These are phyloP conservation scores for Dioscorea dumetorum DNA, from an alignment of 106 monocot species.

Conservation along the genomic window DNA sequence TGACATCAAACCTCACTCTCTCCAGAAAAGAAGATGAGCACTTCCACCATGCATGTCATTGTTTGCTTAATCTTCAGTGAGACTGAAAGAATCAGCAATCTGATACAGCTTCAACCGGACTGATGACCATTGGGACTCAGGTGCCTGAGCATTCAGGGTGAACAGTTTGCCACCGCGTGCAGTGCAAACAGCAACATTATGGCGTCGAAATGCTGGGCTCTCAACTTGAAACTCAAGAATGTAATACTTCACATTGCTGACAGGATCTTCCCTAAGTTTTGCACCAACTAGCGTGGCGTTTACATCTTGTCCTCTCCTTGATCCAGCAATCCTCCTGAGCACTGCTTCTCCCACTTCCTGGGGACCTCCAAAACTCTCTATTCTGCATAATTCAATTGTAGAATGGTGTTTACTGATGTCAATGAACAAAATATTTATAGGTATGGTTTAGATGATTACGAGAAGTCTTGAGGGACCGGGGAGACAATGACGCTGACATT, in stretches of 20 bases:
- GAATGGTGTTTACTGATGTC: no score
- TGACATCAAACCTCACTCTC: no score
- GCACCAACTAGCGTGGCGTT: conserved; percentile 53
- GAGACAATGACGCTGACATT: conserved; percentile 91
- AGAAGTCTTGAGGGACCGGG: conserved; percentile 61
- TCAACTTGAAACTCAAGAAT: conserved; percentile 77
- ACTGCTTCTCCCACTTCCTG: conserved; percentile 75
- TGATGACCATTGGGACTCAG: conserved; percentile 54
- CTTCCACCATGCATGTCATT: no score
- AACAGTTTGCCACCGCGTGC: conserved; percentile 46
- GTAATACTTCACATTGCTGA: conserved; percentile 55
- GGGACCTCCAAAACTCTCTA: conserved; percentile 79
- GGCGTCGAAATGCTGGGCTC: conserved; percentile 52
- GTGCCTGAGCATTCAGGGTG: conserved; percentile 86
- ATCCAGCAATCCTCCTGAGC: conserved; percentile 48
- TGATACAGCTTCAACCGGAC: conserved; percentile 39
- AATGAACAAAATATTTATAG: no score
- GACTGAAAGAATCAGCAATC: conserved; percentile 77
- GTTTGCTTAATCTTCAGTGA: conserved; percentile 18
- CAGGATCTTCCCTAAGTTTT: conserved; percentile 31
- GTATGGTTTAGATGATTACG: conserved; percentile 16
- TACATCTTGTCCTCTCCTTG: conserved; percentile 32
- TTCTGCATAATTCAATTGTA: conserved; percentile 19
- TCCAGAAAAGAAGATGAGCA: no score
- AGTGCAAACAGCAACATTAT: conserved; percentile 72